A percentile compares a stretch with the other conserved stretches of the same genome.
These are phyloP conservation scores for Microsporum ferrugineum DNA, from an alignment of 2,329 filamentous ascomycete genomes.

Conservation along the genomic window DNA sequence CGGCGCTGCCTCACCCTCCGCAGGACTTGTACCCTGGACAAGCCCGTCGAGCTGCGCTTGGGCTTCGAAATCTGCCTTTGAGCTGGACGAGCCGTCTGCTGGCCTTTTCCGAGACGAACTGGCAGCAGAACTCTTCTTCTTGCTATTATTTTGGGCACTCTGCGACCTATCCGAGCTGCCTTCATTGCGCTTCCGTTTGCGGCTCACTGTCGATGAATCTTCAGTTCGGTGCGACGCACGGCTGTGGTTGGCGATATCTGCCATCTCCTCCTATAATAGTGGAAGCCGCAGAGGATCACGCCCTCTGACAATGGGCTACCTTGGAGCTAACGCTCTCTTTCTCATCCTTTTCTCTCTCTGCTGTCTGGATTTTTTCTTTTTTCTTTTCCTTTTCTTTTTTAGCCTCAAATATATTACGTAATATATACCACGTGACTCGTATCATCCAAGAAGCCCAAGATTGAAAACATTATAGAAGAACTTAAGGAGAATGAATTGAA, in stretches of 20 bases:
- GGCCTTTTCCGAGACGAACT: background rate
- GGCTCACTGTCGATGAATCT: background rate
- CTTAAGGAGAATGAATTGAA: background rate
- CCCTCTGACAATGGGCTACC: background rate
- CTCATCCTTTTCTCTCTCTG: background rate
- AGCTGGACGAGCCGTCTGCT: background rate
- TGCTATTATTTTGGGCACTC: conserved; percentile 14
- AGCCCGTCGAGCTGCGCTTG: background rate
- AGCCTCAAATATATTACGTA: background rate
- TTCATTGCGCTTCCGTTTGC: conserved; percentile 6
- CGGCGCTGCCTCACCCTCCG: background rate
- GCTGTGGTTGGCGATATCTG: conserved; percentile 36
- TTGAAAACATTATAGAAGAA: background rate
- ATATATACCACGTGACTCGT: background rate
- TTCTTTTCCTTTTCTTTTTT: background rate
- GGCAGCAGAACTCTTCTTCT: conserved; percentile 9
- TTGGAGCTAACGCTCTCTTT: background rate
- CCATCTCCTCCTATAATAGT: conserved; percentile 26
- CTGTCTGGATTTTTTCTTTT: background rate
- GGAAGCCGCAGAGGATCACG: background rate
- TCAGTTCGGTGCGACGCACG: conserved; percentile 21
- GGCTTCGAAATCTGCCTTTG: background rate
- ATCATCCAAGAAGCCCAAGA: background rate
- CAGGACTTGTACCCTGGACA: background rate
- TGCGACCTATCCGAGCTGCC: background rate